A percentile compares a stretch with the other conserved stretches of the same genome.
Evolutionary conservation across 2,329 filamentous ascomycete genomes (phyloP).

Genomic region (Colletotrichum higginsianum): DNA sequence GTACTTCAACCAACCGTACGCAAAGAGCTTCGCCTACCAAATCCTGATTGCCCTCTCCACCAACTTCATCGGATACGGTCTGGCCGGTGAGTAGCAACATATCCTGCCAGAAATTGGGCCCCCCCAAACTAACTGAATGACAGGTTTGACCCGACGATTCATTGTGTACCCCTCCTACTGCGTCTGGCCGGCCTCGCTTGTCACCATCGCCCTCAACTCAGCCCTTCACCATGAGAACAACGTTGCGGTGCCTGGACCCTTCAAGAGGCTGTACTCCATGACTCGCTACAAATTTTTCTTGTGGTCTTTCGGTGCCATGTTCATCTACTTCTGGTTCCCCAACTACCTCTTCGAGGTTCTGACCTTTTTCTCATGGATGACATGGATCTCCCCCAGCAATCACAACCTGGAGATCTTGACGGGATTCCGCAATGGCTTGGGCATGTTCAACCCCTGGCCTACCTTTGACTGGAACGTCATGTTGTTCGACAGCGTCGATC

Average conservation of each 20-base stretch:
- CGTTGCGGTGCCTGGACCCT: slow-evolving; percentile 57
- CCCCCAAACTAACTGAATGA: background rate
- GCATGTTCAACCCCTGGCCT: slow-evolving; percentile 60
- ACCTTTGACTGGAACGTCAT: slow-evolving; percentile 62
- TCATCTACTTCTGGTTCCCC: slow-evolving; percentile 69
- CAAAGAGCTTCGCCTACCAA: slow-evolving; percentile 64
- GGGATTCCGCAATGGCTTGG: slow-evolving; percentile 56
- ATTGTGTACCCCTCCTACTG: slow-evolving; percentile 67
- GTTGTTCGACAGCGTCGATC: slow-evolving; percentile 45
- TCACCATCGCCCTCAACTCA: slow-evolving; percentile 64
- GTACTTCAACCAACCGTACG: slow-evolving; percentile 67
- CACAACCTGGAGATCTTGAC: slow-evolving; percentile 54
- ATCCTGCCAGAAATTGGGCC: too few relatives aligned
- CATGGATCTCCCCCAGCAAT: slow-evolving; percentile 66
- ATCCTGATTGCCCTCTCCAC: slow-evolving; percentile 65
- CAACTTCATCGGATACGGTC: slow-evolving; percentile 70
- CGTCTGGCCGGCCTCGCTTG: slow-evolving; percentile 68
- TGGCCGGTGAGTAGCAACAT: slow-evolving; percentile 57
- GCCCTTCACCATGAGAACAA: slow-evolving; percentile 63
- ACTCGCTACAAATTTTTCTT: slow-evolving; percentile 65
- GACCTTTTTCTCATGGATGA: slow-evolving; percentile 66
- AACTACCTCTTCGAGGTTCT: slow-evolving; percentile 65
- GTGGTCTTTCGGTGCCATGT: slow-evolving; percentile 61
- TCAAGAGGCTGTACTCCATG: slow-evolving; percentile 56
- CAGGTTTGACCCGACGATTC: slow-evolving; percentile 59